Evolutionary conservation across 805 yeast species (phyloP).

Genomic region (Groenewaldozyma salmanticensis): DNA sequence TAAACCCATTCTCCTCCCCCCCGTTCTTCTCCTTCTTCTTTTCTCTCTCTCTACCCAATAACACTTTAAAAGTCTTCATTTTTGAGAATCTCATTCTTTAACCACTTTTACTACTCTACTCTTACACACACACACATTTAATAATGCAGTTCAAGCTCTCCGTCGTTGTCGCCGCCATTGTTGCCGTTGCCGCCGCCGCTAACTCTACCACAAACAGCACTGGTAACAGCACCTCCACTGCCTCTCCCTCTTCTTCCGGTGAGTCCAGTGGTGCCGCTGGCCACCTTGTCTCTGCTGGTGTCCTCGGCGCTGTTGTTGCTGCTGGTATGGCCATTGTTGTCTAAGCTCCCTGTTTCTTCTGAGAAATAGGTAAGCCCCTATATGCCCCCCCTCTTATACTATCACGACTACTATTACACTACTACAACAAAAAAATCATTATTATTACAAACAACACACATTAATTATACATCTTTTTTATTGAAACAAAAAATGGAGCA

Average conservation of each 20-base stretch:
- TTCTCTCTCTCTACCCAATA: neutral
- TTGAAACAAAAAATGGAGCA: no score
- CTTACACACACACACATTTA: slow-evolving; percentile 4
- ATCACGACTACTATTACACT: neutral
- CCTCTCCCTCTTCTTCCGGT: slow-evolving; percentile 19
- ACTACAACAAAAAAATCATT: neutral
- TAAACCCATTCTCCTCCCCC: neutral
- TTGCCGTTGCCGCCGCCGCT: slow-evolving; percentile 22
- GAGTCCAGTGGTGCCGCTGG: slow-evolving; percentile 22
- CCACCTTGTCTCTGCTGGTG: slow-evolving; percentile 29
- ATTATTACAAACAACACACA: neutral
- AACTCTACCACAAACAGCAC: slow-evolving; percentile 14
- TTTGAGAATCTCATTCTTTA: neutral
- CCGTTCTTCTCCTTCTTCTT: slow-evolving; percentile 3
- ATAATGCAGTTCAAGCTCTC: slow-evolving; percentile 26
- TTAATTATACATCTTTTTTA: no score
- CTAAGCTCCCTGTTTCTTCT: slow-evolving; percentile 19
- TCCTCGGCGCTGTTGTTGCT: slow-evolving; percentile 32
- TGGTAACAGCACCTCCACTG: slow-evolving; percentile 18
- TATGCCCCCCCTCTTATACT: neutral
- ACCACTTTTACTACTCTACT: neutral
- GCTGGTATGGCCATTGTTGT: slow-evolving; percentile 31
- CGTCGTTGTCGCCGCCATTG: slow-evolving; percentile 20
- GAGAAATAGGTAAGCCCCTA: no score
- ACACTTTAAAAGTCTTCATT: neutral